Percentiles rank a stretch among this genome's conserved stretches.
These are phyloP conservation scores for Clathrospora elynae DNA, from an alignment of 2,329 filamentous ascomycete genomes.

Conservation along the genomic window DNA sequence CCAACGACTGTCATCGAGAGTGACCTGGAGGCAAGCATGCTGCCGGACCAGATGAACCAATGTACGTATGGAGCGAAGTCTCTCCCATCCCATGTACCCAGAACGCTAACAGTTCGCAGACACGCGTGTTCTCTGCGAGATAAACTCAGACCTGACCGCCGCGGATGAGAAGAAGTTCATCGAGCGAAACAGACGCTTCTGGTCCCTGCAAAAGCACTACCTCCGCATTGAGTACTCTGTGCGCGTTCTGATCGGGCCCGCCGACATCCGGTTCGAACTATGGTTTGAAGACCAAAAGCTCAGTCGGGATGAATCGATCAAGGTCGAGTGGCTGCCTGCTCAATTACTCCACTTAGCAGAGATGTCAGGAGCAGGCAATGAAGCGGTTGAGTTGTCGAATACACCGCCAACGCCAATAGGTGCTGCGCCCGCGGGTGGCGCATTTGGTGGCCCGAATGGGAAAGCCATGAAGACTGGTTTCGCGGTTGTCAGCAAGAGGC, in stretches of 20 bases:
- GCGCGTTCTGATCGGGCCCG: conserved; percentile 47
- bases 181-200: conserved; percentile 46
- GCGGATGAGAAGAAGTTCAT: conserved; percentile 43
- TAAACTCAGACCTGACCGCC: conserved; percentile 40
- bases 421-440: conserved; percentile 5
- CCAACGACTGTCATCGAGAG: conserved; percentile 42
- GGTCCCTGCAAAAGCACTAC: conserved; percentile 43
- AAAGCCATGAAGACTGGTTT: conserved; percentile 9
- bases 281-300: conserved; percentile 47
- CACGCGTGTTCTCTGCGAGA: conserved; percentile 44
- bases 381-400: conserved; percentile 25
- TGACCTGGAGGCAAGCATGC: conserved; percentile 25
- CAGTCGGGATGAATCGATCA: conserved; percentile 42
- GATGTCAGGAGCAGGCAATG: conserved; percentile 18
- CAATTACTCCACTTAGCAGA: conserved; percentile 14
- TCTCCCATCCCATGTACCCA: background rate
- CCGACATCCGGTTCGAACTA: conserved; percentile 48
- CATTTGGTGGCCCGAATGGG: background rate
- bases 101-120: conserved; percentile 18
- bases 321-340: conserved; percentile 42
- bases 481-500: conserved; percentile 2
- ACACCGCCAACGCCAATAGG: conserved; percentile 17
- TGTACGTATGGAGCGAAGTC: conserved; percentile 18
- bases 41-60: conserved; percentile 39
- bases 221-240: conserved; percentile 45